These are phyloP conservation scores for Pestalotiopsis sp. DNA, from an alignment of 2,329 filamentous ascomycete genomes.

Conservation along the genomic window DNA sequence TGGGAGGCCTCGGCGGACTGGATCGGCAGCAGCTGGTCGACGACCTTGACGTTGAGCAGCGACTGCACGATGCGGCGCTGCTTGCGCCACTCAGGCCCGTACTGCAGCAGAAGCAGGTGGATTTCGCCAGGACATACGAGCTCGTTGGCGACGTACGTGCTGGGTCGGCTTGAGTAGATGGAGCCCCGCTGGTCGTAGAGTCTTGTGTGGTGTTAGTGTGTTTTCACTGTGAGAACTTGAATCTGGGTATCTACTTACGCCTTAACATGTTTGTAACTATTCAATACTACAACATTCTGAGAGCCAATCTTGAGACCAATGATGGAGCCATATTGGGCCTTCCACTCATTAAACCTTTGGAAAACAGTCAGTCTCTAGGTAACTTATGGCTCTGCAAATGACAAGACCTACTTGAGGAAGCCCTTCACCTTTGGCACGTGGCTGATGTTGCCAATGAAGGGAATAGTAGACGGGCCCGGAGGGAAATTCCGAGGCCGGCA, in stretches of 20 bases:
- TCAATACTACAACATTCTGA: constrained; percentile 15
- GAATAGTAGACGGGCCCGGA: not conserved
- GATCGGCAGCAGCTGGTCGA: constrained; percentile 8
- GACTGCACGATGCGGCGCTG: constrained; percentile 6
- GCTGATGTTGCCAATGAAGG: constrained; percentile 9
- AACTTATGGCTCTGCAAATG: not conserved
- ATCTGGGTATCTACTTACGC: not conserved
- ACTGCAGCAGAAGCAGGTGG: constrained; percentile 6
- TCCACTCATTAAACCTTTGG: not conserved
- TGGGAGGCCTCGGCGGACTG: constrained; percentile 10
- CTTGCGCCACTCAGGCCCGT: constrained; percentile 11
- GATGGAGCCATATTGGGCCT: constrained; percentile 14
- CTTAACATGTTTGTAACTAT: constrained; percentile 10
- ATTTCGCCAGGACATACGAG: not conserved
- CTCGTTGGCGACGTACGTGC: constrained; percentile 12
- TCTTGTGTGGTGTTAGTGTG: not conserved
- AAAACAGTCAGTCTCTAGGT: not conserved
- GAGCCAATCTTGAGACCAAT: constrained; percentile 16
- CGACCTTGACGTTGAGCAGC: constrained; percentile 1
- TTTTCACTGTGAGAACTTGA: not conserved
- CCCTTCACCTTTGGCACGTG: constrained; percentile 10
- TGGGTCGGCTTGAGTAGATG: constrained; percentile 14
- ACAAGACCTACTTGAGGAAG: constrained; percentile 10
- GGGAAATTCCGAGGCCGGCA: constrained; percentile 9
- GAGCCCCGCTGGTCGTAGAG: constrained; percentile 14